These are phyloP conservation scores for Kuraishia borneana DNA, from an alignment of 805 yeast species.

Conservation along the genomic window DNA sequence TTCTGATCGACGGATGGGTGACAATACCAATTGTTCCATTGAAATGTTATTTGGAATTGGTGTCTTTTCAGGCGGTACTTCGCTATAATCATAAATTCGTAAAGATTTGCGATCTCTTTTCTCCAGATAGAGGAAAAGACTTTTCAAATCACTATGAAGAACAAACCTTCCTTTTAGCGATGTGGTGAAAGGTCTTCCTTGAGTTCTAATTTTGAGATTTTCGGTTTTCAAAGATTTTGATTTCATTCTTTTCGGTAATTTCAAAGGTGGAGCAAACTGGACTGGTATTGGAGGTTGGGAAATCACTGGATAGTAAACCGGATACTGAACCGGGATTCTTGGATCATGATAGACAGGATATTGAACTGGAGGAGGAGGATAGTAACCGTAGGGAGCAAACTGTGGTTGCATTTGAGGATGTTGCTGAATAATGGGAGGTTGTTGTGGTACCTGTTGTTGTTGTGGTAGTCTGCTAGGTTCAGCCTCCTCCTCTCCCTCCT, in stretches of 20 bases:
- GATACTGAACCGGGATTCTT: too few species aligned
- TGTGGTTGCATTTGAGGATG: background rate
- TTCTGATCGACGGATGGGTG: background rate
- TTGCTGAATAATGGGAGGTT: background rate
- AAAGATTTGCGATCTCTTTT: constrained; percentile 8
- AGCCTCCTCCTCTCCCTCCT: background rate
- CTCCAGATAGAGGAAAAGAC: constrained; percentile 14
- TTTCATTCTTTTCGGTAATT: background rate
- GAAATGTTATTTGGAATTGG: background rate
- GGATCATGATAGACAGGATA: too few species aligned
- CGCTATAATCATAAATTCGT: background rate
- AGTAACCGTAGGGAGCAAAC: too few species aligned
- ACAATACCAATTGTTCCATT: background rate
- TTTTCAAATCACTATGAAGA: constrained; percentile 13
- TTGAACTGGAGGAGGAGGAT: too few species aligned
- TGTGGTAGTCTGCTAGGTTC: too few species aligned
- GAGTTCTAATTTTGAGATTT: constrained; percentile 9
- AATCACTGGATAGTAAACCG: too few species aligned
- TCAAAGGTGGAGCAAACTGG: background rate
- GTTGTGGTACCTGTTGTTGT: background rate
- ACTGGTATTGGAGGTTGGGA: background rate
- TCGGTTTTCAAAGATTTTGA: background rate
- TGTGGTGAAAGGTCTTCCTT: constrained; percentile 24
- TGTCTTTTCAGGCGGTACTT: background rate
- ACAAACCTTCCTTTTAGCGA: constrained; percentile 16